Conservation (phyloP, 148 eudicot genomes). For the Vaccinium corymbosum region DNA sequence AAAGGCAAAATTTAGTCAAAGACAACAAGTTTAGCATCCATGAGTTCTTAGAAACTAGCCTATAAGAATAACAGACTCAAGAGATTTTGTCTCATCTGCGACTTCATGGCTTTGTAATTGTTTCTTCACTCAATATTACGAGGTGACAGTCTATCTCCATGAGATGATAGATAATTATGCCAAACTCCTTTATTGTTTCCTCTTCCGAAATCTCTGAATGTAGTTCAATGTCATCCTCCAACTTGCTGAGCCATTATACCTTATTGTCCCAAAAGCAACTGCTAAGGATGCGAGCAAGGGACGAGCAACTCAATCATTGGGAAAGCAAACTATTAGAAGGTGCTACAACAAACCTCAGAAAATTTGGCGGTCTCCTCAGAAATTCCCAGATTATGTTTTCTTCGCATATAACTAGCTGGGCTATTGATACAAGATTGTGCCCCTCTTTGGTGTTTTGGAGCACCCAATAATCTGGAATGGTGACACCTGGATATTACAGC, state of each 20-base stretch:
- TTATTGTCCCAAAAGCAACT: neutral
- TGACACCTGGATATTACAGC: conserved; percentile 31
- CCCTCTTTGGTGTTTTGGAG: conserved; percentile 24
- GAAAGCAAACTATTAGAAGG: neutral
- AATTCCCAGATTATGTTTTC: conserved; percentile 34
- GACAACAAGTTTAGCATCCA: neutral
- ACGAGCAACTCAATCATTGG: neutral
- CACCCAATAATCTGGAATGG: conserved; percentile 12
- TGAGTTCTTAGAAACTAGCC: neutral
- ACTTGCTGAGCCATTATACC: neutral
- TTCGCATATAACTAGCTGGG: conserved; percentile 35
- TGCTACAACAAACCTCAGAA: conserved; percentile 24
- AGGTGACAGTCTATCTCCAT: neutral
- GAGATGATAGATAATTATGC: too few species aligned
- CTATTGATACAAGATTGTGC: conserved; percentile 37
- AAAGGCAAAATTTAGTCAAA: neutral
- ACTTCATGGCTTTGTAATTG: too few species aligned
- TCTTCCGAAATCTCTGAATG: neutral
- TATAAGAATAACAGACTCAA: neutral
- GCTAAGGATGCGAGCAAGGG: neutral
- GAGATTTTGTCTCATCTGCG: neutral
- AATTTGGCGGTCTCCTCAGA: conserved; percentile 20
- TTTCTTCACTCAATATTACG: too few species aligned
- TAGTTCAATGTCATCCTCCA: neutral
- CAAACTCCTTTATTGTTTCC: neutral